These are phyloP conservation scores for Eucalyptus brandiana DNA, from an alignment of 345 rosid species.

Conservation along the genomic window DNA sequence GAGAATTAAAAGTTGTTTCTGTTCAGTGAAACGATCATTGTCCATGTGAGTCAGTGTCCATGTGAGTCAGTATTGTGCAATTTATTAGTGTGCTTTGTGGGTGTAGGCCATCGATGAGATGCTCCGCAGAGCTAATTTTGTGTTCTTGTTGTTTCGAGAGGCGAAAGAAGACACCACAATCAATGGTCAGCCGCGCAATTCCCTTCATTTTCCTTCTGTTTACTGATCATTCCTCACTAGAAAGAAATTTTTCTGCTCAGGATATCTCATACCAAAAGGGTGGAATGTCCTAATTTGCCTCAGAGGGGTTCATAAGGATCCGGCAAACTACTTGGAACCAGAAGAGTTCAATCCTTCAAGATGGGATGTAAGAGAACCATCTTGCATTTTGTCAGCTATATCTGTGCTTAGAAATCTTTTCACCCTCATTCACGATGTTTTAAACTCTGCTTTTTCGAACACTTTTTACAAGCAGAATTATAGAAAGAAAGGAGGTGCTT, in stretches of 20 bases:
- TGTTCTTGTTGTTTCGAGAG: conserved; percentile 29
- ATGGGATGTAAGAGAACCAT: conserved; percentile 10
- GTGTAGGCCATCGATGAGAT: conserved; percentile 46
- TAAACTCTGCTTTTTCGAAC: not conserved
- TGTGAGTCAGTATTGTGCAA: not conserved
- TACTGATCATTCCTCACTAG: not conserved
- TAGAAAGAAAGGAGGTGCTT: conserved; percentile 16
- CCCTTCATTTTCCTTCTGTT: not conserved
- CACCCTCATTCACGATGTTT: not conserved
- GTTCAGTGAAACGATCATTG: not conserved
- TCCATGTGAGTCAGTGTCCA: not conserved
- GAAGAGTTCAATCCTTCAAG: conserved; percentile 6
- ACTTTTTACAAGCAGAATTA: not conserved
- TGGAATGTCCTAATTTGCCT: conserved; percentile 7
- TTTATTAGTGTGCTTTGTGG: not conserved
- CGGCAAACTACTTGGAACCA: not conserved
- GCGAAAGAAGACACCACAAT: conserved; percentile 26
- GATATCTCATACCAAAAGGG: conserved; percentile 9
- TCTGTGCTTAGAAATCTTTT: not conserved
- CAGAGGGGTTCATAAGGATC: conserved; percentile 1
- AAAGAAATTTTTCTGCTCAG: not conserved
- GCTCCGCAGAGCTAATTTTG: conserved; percentile 32
- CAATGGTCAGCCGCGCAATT: conserved; percentile 16
- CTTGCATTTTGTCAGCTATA: not conserved
- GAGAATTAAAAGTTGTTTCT: not conserved